Conservation (phyloP, 2,329 filamentous ascomycete genomes). For the Ophiostoma sp. region DNA sequence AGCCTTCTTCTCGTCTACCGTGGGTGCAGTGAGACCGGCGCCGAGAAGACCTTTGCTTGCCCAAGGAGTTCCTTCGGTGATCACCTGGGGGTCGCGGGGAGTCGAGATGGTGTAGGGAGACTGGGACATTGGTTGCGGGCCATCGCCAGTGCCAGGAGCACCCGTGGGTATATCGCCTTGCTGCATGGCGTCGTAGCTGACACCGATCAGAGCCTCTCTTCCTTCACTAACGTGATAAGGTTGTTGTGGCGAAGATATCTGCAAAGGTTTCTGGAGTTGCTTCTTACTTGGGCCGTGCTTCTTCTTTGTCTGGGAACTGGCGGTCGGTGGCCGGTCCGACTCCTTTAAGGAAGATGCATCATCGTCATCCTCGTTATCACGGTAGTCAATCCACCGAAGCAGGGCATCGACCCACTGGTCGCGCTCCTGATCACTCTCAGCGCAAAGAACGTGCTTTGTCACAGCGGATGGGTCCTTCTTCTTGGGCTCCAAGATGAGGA, state of each 20-base stretch:
- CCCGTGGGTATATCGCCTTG: slow-evolving; percentile 41
- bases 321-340: slow-evolving; percentile 39
- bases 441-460: slow-evolving; percentile 90
- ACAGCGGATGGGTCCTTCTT: slow-evolving; percentile 85
- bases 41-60: slow-evolving; percentile 28
- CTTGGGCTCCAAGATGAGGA: slow-evolving; percentile 91
- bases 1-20: slow-evolving; percentile 66
- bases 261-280: slow-evolving; percentile 34
- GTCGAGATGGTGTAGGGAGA: slow-evolving; percentile 60
- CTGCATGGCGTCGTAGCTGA: slow-evolving; percentile 54
- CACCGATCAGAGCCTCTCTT: slow-evolving; percentile 48
- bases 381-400: slow-evolving; percentile 79
- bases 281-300: slow-evolving; percentile 38
- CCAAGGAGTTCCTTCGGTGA: slow-evolving; percentile 62
- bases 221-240: slow-evolving; percentile 24
- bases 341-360: slow-evolving; percentile 28
- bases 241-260: slow-evolving; percentile 31
- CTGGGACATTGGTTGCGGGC: neutral
- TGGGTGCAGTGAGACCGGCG: slow-evolving; percentile 43
- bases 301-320: slow-evolving; percentile 40
- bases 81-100: slow-evolving; percentile 76
- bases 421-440: slow-evolving; percentile 86
- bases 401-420: slow-evolving; percentile 91
- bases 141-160: slow-evolving; percentile 9
- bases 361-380: slow-evolving; percentile 55